Conservation (phyloP, 257 asterid genomes). For the Solanum lycopersicoides region DNA sequence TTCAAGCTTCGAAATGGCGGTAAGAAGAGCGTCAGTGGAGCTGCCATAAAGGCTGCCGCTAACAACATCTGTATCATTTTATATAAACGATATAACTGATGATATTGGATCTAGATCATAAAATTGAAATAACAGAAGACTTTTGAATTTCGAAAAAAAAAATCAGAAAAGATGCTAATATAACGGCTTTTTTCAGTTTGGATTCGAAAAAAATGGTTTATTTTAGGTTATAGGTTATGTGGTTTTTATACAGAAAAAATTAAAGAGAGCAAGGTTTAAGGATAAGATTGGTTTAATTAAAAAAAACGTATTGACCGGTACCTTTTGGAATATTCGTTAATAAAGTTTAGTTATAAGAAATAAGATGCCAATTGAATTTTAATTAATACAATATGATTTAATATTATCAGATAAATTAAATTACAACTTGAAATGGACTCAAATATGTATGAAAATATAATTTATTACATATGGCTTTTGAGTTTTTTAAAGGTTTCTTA, state of each 20-base stretch:
- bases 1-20: slow-evolving; percentile 26
- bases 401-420: background rate
- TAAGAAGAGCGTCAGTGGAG: slow-evolving; percentile 18
- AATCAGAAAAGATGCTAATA: background rate
- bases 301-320: background rate
- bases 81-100: background rate
- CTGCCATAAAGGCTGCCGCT: slow-evolving; percentile 20
- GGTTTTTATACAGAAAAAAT: background rate
- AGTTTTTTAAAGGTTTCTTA: background rate
- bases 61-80: slow-evolving; percentile 17
- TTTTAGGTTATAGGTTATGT: background rate
- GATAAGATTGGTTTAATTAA: background rate
- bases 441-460: background rate
- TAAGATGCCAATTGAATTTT: background rate
- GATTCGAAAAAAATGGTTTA: background rate
- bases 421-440: background rate
- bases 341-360: background rate
- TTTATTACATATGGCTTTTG: background rate
- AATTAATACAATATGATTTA: background rate
- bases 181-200: background rate
- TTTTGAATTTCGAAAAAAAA: too few species aligned
- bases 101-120: background rate
- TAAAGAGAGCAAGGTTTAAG: background rate
- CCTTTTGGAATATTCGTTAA: background rate
- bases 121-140: background rate